Percentiles rank a stretch among this genome's conserved stretches.
phyloP scores from a whole-genome alignment of 2,329 filamentous ascomycete species.

The Nigrospora sphaerica region DNA sequence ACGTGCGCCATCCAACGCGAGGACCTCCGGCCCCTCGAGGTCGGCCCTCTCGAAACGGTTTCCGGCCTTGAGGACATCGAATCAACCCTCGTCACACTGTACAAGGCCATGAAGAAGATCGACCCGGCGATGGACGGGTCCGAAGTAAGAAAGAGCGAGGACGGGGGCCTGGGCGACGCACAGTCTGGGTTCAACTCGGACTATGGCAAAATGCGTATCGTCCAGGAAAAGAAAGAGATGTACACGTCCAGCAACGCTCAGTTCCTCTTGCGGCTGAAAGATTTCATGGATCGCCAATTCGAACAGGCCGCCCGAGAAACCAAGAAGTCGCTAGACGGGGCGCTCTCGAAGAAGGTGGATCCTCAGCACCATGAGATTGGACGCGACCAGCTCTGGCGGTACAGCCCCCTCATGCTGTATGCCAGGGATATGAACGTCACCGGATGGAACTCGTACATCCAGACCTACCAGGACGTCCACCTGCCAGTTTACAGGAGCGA shows the following conservation, averaged over 20 bases:
- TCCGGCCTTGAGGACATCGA: conserved; percentile 74
- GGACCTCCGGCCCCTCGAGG: conserved; percentile 67
- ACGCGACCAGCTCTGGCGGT: conserved; percentile 74
- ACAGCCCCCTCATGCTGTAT: conserved; percentile 82
- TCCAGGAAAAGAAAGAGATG: conserved; percentile 89
- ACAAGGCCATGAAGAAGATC: conserved; percentile 89
- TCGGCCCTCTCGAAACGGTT: conserved; percentile 64
- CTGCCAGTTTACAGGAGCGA: conserved; percentile 74
- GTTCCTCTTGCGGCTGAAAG: conserved; percentile 73
- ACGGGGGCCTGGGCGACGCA: conserved; percentile 38
- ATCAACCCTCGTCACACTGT: conserved; percentile 68
- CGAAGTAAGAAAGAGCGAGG: conserved; percentile 40
- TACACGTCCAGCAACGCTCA: conserved; percentile 69
- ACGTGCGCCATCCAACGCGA: conserved; percentile 80
- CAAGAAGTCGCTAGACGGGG: conserved; percentile 54
- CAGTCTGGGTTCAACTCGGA: conserved; percentile 57
- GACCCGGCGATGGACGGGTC: conserved; percentile 66
- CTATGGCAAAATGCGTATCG: conserved; percentile 83
- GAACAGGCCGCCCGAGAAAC: conserved; percentile 67
- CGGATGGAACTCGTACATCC: conserved; percentile 75
- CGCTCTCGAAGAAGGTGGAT: conserved; percentile 61
- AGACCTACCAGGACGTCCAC: conserved; percentile 72
- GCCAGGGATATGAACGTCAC: conserved; percentile 73
- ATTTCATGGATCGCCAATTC: conserved; percentile 78
- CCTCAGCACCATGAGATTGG: conserved; percentile 63